Evolutionary conservation across 106 monocot genomes (phyloP), one percentile per base, ranked within the genome.

Genomic region (Dendrobium catenatum): DNA sequence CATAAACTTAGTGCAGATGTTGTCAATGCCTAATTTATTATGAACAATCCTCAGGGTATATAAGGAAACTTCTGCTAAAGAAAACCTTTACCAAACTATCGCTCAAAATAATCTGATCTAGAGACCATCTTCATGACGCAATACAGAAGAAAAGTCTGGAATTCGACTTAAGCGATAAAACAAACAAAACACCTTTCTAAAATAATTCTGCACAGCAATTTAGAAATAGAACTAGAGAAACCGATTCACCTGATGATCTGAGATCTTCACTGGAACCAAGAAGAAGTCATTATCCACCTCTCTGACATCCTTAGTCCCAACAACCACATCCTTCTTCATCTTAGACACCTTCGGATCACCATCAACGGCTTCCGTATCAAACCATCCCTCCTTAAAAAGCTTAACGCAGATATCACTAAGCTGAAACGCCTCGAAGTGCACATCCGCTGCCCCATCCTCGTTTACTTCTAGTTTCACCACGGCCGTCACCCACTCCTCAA

Each of bases 341-440:
- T 29, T 91, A 3, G 94, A 93, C 27, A 98, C 43, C 79, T 90
- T 89, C 3, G 93, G 95, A 42, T 89, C 90, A 19, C 85, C 91
- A 42, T 88, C 88, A 31, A 83, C 79, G 24, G 83, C 44, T 59
- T 96, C 95, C 6, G 84, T 91, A 22, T 86, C 91, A 59, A 98
- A 88, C 84, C 87, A 83, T 27, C 87, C 93, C 5, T 98, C 98
- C 88, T 87, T 98, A 77, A 93, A 95, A 70, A 98, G 85, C 81
- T 80, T 86, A 15, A 95, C 82, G 44, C 98, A 98, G 22, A 82
- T 87, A 74, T 98, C 98, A 56, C 98, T 98, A 91, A 98, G 87
- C 93, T 98, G 98, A 82, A 98, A 98, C 5, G 98, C 98, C 87
- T 98, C 98, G 54, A 98, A 95, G 81, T 98, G 98, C 73, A 95